These are phyloP conservation scores for Alloteropsis semialata DNA, from an alignment of 176 grass and related monocot genomes.

Conservation along the genomic window DNA sequence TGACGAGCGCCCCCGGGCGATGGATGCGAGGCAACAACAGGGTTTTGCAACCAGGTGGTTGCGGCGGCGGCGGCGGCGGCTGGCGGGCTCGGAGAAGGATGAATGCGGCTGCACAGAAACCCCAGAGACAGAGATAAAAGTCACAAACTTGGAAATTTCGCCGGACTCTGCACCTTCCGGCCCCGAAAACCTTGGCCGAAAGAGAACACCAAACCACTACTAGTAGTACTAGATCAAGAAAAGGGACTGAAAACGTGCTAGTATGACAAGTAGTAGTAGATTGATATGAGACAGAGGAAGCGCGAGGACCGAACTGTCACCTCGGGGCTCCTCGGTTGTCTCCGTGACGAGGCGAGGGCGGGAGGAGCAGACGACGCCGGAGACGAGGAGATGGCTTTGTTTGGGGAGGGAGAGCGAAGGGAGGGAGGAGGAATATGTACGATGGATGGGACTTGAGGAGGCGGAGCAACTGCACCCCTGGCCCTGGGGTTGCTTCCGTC, in stretches of 20 bases:
- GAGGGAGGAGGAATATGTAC: neutral
- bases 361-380: neutral
- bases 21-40: neutral
- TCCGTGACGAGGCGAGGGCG: neutral
- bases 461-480: slow-evolving; percentile 13
- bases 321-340: neutral
- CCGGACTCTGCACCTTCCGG: neutral
- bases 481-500: neutral
- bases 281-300: no score
- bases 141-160: neutral
- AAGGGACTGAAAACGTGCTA: neutral
- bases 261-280: neutral
- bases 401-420: neutral
- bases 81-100: neutral
- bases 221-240: neutral
- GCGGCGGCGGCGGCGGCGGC: neutral
- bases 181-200: neutral
- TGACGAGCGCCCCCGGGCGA: neutral
- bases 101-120: neutral
- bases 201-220: neutral
- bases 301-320: neutral
- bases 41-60: neutral
- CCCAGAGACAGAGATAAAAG: neutral
- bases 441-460: neutral
- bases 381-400: neutral